A percentile compares a stretch with the other conserved stretches of the same genome.
phyloP scores from a whole-genome alignment of 2,329 filamentous ascomycete genomes.

The Aspergillus sp. region DNA sequence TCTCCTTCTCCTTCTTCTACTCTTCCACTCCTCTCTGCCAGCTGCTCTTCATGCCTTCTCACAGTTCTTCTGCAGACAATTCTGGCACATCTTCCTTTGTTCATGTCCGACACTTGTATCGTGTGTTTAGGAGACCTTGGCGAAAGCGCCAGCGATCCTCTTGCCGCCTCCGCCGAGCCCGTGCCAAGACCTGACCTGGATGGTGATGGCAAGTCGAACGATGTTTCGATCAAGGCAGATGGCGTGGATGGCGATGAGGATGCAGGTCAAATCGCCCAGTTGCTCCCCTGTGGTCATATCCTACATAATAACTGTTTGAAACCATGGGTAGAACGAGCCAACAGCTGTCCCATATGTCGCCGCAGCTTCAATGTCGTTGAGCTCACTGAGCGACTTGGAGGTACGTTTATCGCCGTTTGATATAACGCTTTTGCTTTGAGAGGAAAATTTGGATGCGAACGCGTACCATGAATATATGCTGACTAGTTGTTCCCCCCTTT shows the following conservation, averaged over 20 bases:
- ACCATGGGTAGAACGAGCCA: constrained; percentile 93
- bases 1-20: constrained; percentile 22
- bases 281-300: constrained; percentile 79
- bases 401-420: constrained; percentile 48
- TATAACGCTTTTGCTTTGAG: too few species aligned
- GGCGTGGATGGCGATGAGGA: constrained; percentile 34
- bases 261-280: constrained; percentile 53
- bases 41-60: constrained; percentile 37
- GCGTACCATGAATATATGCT: neutral
- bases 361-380: constrained; percentile 86
- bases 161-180: constrained; percentile 37
- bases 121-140: constrained; percentile 67
- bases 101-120: constrained; percentile 66
- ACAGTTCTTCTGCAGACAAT: constrained; percentile 21
- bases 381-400: constrained; percentile 73
- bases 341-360: constrained; percentile 96
- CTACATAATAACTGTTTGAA: constrained; percentile 89
- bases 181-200: constrained; percentile 39
- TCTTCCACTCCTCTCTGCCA: constrained; percentile 17
- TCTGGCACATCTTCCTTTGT: constrained; percentile 24
- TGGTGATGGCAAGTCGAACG: constrained; percentile 20
- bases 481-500: neutral
- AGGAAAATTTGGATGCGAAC: constrained; percentile 1
- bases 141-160: constrained; percentile 50
- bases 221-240: constrained; percentile 22